Conservation (phyloP, 1,284 basidiomycete genomes). For the Cryptococcus sp. region DNA sequence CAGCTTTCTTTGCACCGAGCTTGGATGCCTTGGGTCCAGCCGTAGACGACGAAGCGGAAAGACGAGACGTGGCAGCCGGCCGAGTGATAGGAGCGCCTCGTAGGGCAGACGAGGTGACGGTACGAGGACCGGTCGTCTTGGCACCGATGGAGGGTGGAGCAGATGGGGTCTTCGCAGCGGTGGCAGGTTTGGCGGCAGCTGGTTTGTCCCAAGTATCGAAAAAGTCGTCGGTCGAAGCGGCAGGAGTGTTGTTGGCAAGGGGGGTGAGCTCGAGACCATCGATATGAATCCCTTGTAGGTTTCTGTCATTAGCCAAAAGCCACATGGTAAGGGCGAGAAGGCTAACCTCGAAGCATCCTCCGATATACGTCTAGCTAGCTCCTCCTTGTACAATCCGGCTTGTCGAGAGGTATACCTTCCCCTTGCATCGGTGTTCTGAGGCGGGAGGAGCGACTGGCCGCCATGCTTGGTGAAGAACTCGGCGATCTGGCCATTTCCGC, state of each 20-base stretch:
- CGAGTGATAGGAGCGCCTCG: constrained; percentile 50
- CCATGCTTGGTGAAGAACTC: constrained; percentile 90
- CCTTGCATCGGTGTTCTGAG: constrained; percentile 68
- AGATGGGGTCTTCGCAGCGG: constrained; percentile 16
- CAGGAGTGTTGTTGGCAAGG: constrained; percentile 49
- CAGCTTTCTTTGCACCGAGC: constrained; percentile 75
- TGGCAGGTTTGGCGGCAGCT: constrained; percentile 39
- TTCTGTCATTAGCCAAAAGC: constrained; percentile 50
- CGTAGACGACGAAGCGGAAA: constrained; percentile 18
- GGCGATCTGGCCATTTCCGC: constrained; percentile 80
- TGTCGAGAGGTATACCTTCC: constrained; percentile 81
- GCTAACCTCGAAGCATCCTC: constrained; percentile 68
- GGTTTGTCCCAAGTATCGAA: constrained; percentile 91
- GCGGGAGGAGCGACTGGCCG: constrained; percentile 59
- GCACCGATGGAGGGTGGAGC: constrained; percentile 41
- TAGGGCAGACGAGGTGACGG: constrained; percentile 50
- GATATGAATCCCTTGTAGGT: constrained; percentile 67
- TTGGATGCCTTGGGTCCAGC: constrained; percentile 57
- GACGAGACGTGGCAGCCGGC: constrained; percentile 50
- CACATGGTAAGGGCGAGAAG: neutral
- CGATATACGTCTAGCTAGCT: constrained; percentile 72
- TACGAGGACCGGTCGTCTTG: constrained; percentile 36
- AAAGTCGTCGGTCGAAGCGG: constrained; percentile 72
- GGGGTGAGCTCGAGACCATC: constrained; percentile 59
- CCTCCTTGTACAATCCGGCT: constrained; percentile 87